Base-by-base conservation (phyloP, 2,329 filamentous ascomycete species). In the Diaporthe aspalathi region DNA sequence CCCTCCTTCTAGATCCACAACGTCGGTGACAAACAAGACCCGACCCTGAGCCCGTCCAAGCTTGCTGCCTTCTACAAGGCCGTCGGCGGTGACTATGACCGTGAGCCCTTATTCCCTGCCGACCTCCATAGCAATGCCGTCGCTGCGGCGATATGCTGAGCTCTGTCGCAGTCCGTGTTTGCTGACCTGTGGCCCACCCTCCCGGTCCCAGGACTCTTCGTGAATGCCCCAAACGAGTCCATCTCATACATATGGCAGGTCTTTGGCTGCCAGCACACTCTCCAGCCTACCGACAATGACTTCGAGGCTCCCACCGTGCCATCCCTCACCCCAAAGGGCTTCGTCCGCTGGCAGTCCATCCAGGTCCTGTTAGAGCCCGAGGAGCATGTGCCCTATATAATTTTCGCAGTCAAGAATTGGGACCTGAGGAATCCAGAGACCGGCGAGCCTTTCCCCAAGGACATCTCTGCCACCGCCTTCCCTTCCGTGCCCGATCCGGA, bases 241-340 rank as follows among this genome's bases (percentile, higher is more conserved):
- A 91, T 99, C 74, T 96, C 95, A 35, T 97, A 94, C 83, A 96
- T 98, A 74, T 98, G 97, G 86, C 93, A 94, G 78, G 93, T 93
- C 9, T 89, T 97, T 66, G 96, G 95, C 76, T 98, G 95, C 80
- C 93, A 94, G 76, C 95, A 98, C 82, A 91, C 90, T 63, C 86
- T 98, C 35, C 93, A 97, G 75, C 94, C 94, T 1, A 89, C 89
- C 60, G 88, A 90, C 49, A 87, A 91, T 76, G 89, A 93, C 74
- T 98, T 93, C 79, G 88, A 88, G 4, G 85, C 91, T 0, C 96
- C 95, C 0, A 90, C 88, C 0, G 88, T 98, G 52, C 96, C 96
- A 0, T 93, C 94, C 17, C 84, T 99, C 70, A 97, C 95, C 45
- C 86, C 88, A 0, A 89, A 90, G 77, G 96, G 96, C 50, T 99